A percentile compares a stretch with the other conserved stretches of the same genome.
Evolutionary conservation across 192 early-diverging fungal species (phyloP).

Genomic region (Entomortierella beljakovae): DNA sequence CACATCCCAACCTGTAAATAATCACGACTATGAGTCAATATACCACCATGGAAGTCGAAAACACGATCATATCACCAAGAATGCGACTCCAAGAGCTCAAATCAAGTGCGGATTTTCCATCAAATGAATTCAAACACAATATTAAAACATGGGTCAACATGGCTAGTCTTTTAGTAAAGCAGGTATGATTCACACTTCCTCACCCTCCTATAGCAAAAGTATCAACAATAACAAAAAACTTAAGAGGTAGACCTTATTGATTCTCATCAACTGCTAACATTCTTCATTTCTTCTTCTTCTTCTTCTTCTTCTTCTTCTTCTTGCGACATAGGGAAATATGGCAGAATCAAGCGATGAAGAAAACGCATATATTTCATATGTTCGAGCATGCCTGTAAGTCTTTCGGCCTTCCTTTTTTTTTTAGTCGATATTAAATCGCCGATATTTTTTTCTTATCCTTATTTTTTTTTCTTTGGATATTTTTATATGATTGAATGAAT

Average conservation of each 20-base stretch:
- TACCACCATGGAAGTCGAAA: background rate
- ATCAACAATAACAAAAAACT: no score
- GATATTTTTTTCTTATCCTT: background rate
- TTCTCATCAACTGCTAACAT: background rate
- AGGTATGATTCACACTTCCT: no score
- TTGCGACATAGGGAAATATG: slow-evolving; percentile 27
- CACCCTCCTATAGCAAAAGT: no score
- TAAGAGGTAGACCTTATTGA: no score
- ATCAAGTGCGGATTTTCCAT: slow-evolving; percentile 37
- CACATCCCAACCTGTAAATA: background rate
- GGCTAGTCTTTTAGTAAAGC: slow-evolving; percentile 49
- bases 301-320: background rate
- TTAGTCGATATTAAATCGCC: no score
- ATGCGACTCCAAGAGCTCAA: slow-evolving; percentile 26
- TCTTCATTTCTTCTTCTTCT: background rate
- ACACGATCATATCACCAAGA: slow-evolving; percentile 5
- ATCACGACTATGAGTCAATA: no score
- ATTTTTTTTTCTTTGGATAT: background rate
- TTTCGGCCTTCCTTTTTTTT: no score
- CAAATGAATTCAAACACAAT: slow-evolving; percentile 32
- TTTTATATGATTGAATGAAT: background rate
- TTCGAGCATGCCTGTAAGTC: slow-evolving; percentile 52
- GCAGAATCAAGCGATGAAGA: slow-evolving; percentile 42
- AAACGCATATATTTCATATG: slow-evolving; percentile 46
- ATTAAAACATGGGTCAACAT: slow-evolving; percentile 55